Evolutionary conservation across 495 filamentous ascomycete genomes (phyloP).

Genomic region (Aspergillus sparsus): DNA sequence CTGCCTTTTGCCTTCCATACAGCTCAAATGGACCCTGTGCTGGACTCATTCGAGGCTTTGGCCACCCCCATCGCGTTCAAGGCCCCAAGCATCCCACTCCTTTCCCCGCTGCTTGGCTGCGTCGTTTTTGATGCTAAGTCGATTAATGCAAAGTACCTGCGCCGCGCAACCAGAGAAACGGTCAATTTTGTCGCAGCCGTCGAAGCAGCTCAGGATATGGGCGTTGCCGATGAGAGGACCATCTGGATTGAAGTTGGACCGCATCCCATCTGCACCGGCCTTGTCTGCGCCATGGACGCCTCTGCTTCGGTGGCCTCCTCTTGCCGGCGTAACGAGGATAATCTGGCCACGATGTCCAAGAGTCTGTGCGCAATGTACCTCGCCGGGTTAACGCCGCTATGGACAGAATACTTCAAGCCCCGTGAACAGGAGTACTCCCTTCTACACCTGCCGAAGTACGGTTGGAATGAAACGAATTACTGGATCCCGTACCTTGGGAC

Average conservation of each 20-base stretch:
- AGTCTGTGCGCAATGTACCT: slow-evolving; percentile 56
- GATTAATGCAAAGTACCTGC: slow-evolving; percentile 61
- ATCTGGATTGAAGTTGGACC: slow-evolving; percentile 46
- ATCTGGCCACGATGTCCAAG: slow-evolving; percentile 56
- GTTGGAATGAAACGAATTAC: slow-evolving; percentile 42
- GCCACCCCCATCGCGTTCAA: slow-evolving; percentile 62
- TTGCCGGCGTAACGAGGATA: slow-evolving; percentile 40
- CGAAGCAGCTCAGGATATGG: slow-evolving; percentile 40
- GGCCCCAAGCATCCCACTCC: slow-evolving; percentile 60
- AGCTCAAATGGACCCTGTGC: slow-evolving; percentile 74
- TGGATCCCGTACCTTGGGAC: slow-evolving; percentile 45
- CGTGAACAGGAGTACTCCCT: slow-evolving; percentile 54
- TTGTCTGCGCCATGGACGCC: slow-evolving; percentile 23
- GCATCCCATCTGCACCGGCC: slow-evolving; percentile 38
- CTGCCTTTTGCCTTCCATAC: slow-evolving; percentile 85
- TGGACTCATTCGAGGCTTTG: slow-evolving; percentile 63
- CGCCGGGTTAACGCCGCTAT: slow-evolving; percentile 60
- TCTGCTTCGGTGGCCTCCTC: slow-evolving; percentile 45
- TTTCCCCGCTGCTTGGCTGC: slow-evolving; percentile 67
- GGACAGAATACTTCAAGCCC: slow-evolving; percentile 66
- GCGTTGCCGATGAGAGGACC: slow-evolving; percentile 26
- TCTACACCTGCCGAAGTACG: slow-evolving; percentile 66
- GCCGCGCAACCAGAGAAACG: slow-evolving; percentile 62
- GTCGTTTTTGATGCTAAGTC: slow-evolving; percentile 53
- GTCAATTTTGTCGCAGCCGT: slow-evolving; percentile 72